Evolutionary conservation across 2,329 filamentous ascomycete genomes (phyloP).

Genomic region (Xylariales sp.): DNA sequence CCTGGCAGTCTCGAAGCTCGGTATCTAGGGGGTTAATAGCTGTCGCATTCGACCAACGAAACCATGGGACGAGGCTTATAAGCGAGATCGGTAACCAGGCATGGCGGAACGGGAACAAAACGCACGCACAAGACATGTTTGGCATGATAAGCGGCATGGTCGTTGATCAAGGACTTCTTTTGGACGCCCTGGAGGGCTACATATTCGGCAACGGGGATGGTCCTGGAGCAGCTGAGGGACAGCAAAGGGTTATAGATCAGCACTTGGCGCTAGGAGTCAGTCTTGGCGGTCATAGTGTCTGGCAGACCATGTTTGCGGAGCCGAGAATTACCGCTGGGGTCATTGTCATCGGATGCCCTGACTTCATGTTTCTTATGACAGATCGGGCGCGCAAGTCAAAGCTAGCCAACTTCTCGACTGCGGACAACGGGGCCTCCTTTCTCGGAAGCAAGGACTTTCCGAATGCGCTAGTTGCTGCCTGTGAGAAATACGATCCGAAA

Average conservation of each 20-base stretch:
- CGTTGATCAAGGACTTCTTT: conserved; percentile 67
- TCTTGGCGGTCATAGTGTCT: conserved; percentile 81
- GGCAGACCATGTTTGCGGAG: conserved; percentile 78
- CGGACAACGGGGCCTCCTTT: conserved; percentile 57
- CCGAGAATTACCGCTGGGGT: conserved; percentile 73
- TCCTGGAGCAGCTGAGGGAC: conserved; percentile 22
- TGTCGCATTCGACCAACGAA: conserved; percentile 85
- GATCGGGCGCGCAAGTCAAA: conserved; percentile 73
- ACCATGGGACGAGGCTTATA: conserved; percentile 75
- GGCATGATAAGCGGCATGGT: conserved; percentile 68
- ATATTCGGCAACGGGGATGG: conserved; percentile 47
- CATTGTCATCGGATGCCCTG: conserved; percentile 81
- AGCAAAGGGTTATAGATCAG: conserved; percentile 39
- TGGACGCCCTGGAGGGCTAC: conserved; percentile 75
- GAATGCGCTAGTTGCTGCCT: conserved; percentile 55
- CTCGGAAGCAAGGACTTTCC: conserved; percentile 78
- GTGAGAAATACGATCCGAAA: conserved; percentile 68
- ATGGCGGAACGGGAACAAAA: conserved; percentile 74
- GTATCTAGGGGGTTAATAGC: conserved; percentile 62
- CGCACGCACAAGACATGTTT: conserved; percentile 91
- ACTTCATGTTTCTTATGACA: conserved; percentile 72
- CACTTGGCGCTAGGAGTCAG: conserved; percentile 79
- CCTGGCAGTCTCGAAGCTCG: conserved; percentile 37
- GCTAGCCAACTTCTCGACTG: conserved; percentile 53
- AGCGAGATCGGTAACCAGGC: conserved; percentile 65